Evolutionary conservation across 306 rosid genomes (phyloP).

Genomic region (Quercus glauca): DNA sequence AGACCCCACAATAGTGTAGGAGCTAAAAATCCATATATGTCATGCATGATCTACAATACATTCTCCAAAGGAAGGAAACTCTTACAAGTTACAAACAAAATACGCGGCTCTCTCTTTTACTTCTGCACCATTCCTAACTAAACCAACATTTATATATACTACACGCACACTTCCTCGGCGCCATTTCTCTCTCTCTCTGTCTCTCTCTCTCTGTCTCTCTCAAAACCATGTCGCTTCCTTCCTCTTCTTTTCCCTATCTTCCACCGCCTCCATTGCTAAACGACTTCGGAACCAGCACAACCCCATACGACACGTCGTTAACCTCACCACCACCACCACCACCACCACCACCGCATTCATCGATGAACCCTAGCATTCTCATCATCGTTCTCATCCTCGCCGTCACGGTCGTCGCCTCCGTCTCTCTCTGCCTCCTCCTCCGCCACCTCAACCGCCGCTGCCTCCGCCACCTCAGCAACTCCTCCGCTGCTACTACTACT

Average conservation of each 20-base stretch:
- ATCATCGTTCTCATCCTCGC: constrained; percentile 47
- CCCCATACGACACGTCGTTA: background rate
- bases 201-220: background rate
- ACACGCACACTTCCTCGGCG: background rate
- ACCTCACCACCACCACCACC: too few relatives aligned
- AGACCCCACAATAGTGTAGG: too few relatives aligned
- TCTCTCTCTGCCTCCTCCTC: constrained; percentile 56
- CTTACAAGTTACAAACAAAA: too few relatives aligned
- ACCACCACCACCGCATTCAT: background rate
- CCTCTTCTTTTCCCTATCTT: background rate
- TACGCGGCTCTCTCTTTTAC: too few relatives aligned
- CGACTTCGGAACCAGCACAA: constrained; percentile 24
- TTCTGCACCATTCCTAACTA: too few relatives aligned
- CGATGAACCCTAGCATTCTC: constrained; percentile 52
- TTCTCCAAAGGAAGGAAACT: too few relatives aligned
- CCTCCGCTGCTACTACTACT: constrained; percentile 10
- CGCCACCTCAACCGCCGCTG: constrained; percentile 65
- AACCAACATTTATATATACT: background rate
- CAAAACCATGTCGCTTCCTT: constrained; percentile 23
- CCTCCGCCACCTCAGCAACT: constrained; percentile 40
- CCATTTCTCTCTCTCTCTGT: background rate
- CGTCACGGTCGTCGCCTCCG: constrained; percentile 47
- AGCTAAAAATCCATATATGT: too few relatives aligned
- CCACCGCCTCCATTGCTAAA: constrained; percentile 33
- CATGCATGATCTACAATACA: too few relatives aligned